phyloP scores from a whole-genome alignment of 2,329 filamentous ascomycete genomes.

The Cytospora chrysosperma region DNA sequence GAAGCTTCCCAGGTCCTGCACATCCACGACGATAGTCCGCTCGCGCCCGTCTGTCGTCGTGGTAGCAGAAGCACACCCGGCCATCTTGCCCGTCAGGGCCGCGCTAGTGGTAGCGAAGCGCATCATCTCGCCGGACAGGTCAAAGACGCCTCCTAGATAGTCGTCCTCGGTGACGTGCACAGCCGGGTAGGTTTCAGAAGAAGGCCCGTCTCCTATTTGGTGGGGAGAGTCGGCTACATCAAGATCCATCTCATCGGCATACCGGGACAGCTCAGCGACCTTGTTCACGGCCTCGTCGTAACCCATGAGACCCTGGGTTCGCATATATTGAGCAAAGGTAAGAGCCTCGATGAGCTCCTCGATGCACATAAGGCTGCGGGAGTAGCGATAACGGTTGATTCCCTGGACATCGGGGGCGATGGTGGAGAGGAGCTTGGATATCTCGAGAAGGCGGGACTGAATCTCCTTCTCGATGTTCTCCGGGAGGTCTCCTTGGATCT shows the following conservation, averaged over 20 bases:
- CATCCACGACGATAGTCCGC: conserved; percentile 72
- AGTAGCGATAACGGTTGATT: conserved; percentile 81
- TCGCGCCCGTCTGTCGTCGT: conserved; percentile 33
- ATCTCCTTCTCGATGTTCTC: conserved; percentile 69
- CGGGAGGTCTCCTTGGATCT: conserved; percentile 62
- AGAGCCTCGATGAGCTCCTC: conserved; percentile 95
- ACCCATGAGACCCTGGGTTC: conserved; percentile 71
- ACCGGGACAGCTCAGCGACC: conserved; percentile 38
- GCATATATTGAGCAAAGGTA: conserved; percentile 84
- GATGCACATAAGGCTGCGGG: conserved; percentile 74
- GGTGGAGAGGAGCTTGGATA: conserved; percentile 64
- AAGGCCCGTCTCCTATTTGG: conserved; percentile 3
- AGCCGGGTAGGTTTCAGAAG: conserved; percentile 27
- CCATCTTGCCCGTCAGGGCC: conserved; percentile 65
- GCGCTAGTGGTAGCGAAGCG: conserved; percentile 88
- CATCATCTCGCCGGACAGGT: conserved; percentile 96
- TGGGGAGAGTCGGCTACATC: conserved; percentile 35
- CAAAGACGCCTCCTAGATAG: conserved; percentile 87
- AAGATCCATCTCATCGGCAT: conserved; percentile 32
- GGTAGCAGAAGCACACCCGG: conserved; percentile 28
- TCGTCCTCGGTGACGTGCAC: conserved; percentile 75
- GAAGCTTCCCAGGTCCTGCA: conserved; percentile 72
- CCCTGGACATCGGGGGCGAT: conserved; percentile 73
- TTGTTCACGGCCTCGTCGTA: conserved; percentile 56
- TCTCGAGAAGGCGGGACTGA: conserved; percentile 66